Evolutionary conservation across 2,329 filamentous ascomycete genomes (phyloP).

Genomic region (Ophiostoma tasmaniense): DNA sequence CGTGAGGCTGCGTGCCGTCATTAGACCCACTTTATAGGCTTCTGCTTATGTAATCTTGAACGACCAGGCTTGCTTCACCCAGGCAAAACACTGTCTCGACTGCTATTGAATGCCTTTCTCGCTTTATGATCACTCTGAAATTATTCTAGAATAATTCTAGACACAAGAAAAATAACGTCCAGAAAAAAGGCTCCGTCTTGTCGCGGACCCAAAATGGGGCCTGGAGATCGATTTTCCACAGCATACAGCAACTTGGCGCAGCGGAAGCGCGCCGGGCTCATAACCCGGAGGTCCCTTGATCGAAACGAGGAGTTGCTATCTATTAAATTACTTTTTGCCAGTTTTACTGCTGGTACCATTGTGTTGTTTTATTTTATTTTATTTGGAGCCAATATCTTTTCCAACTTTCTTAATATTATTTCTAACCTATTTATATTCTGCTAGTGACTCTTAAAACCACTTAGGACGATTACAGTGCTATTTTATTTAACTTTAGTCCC

Average conservation of each 20-base stretch:
- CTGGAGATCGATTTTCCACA: neutral
- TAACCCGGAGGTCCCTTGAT: slow-evolving; percentile 10
- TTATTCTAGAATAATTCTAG: too few species aligned
- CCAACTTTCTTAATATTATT: neutral
- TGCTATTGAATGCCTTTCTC: too few species aligned
- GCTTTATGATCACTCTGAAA: too few species aligned
- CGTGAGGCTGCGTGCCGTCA: neutral
- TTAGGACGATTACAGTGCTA: too few species aligned
- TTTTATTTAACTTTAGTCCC: too few species aligned
- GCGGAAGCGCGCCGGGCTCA: slow-evolving; percentile 9
- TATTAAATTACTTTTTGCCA: neutral
- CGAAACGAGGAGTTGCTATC: slow-evolving; percentile 7
- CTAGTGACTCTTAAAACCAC: too few species aligned
- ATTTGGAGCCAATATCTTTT: neutral
- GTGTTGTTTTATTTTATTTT: neutral
- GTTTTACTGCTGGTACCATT: neutral
- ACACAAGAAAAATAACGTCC: neutral
- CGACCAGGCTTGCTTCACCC: neutral
- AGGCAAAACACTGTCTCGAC: neutral
- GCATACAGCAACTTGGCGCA: slow-evolving; percentile 7
- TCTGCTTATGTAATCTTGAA: neutral
- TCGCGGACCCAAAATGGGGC: neutral
- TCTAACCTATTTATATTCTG: too few species aligned
- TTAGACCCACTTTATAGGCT: neutral
- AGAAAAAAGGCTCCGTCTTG: neutral